Evolutionary conservation across 1,284 basidiomycete genomes (phyloP).

Genomic region (Trichosporon coremiiforme): DNA sequence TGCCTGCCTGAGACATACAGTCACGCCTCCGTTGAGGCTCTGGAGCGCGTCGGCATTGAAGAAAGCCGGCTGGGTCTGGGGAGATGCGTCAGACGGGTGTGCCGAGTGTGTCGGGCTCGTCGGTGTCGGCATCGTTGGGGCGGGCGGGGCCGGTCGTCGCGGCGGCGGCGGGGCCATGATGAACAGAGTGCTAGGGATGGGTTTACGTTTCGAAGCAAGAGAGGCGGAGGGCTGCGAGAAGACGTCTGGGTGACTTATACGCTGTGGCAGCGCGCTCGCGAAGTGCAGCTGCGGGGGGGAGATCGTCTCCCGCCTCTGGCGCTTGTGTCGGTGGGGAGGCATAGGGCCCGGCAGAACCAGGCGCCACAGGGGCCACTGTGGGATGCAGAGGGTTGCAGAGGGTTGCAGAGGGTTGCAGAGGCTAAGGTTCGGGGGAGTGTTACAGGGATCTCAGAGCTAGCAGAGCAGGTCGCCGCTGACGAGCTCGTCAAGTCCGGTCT

Average conservation of each 20-base stretch:
- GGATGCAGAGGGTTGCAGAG: too few species aligned
- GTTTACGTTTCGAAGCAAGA: background rate
- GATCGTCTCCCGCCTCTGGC: background rate
- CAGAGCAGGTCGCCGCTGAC: background rate
- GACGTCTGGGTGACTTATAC: conserved; percentile 15
- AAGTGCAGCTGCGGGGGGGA: conserved; percentile 3
- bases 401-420: too few species aligned
- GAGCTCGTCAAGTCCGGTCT: background rate
- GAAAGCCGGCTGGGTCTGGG: background rate
- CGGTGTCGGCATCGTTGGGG: background rate
- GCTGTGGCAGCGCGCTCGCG: conserved; percentile 18
- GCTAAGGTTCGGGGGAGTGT: too few species aligned
- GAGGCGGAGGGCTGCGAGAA: background rate
- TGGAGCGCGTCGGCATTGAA: conserved; percentile 15
- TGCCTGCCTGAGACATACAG: background rate
- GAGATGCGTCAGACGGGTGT: background rate
- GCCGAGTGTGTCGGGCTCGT: background rate
- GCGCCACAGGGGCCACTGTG: background rate
- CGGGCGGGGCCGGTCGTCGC: background rate
- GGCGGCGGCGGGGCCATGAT: conserved; percentile 12
- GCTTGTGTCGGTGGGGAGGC: background rate
- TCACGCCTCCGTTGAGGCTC: background rate
- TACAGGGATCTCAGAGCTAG: too few species aligned
- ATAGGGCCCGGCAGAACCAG: background rate
- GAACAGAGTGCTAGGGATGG: background rate